phyloP scores from a whole-genome alignment of 306 rosid genomes.

The Carpinus fangiana region DNA sequence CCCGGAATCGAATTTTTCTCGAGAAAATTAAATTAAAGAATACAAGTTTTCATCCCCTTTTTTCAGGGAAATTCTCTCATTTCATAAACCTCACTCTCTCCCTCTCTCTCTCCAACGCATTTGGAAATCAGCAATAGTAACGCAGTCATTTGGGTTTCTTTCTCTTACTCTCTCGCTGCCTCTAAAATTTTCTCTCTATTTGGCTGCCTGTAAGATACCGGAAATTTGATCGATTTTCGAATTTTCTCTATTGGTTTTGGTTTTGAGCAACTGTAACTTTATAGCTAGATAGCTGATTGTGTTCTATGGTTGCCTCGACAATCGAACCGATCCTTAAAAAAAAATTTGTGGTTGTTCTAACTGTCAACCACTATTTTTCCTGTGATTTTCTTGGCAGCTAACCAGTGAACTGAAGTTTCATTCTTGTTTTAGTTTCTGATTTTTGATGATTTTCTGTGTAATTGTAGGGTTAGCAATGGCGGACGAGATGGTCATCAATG shows the following conservation, averaged over 20 bases:
- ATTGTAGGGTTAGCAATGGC: conserved; percentile 57
- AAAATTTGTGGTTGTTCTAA: not conserved
- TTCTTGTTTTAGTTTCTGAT: not conserved
- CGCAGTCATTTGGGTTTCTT: not conserved
- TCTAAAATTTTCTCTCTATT: conserved; percentile 8
- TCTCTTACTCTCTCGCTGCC: not conserved
- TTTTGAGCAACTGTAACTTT: not conserved
- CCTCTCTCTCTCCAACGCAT: not conserved
- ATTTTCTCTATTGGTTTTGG: not conserved
- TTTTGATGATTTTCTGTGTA: not conserved
- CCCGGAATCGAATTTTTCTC: conserved; percentile 25
- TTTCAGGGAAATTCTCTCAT: conserved; percentile 4
- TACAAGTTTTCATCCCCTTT: not conserved
- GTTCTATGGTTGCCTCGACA: not conserved
- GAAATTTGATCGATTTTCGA: not conserved
- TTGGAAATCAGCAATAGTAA: not conserved
- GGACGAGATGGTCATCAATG: conserved; percentile 49
- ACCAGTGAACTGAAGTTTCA: not conserved
- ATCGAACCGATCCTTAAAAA: not conserved
- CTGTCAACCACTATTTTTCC: not conserved
- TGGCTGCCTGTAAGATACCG: not conserved
- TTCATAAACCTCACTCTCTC: not conserved
- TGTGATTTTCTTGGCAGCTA: conserved; percentile 5
- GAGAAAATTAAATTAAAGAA: not conserved
- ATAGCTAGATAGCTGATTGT: not conserved